Evolutionary conservation across 345 rosid species (phyloP), one percentile per base, ranked within the genome.

Genomic region (Populus ilicifolia): DNA sequence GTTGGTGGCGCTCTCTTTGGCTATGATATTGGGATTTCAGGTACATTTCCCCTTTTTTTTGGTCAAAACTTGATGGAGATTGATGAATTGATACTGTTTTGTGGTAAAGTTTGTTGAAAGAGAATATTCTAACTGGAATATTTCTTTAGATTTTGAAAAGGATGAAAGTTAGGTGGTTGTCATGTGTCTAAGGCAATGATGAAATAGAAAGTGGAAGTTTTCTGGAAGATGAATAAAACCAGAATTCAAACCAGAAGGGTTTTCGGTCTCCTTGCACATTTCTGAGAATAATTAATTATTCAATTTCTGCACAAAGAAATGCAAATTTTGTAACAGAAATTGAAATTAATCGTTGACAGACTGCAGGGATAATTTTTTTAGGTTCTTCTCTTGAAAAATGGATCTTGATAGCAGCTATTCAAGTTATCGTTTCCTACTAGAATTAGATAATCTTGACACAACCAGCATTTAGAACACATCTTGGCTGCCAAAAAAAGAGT

Each of bases 21-120:
- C 41, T 95, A 95, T 83, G 99, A 95, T 81, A 87, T 92, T 78
- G 98, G 98, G 78, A 83, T 95, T 79, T 93, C 99, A 85, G 98
- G 99, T 91, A 67, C 35, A 29, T 3, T 20, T 70, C 63, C 18
- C 4, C 61, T 69, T 29, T 5, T 12, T 39, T 8, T 8, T 16
- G 5, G 11, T 8, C 38, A 36, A 20, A 25, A 21, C 23, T 9
- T 17, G 20, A 36, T 76, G 8, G 10, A 39, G 1, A 50, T 25
- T 8, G 46, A n/a, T 39, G 70, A 67, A 35, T 35, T 18, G 27
- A 61, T 46, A 12, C 17, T 61, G 38, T 3, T 56, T 70, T 33
- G 75, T 35, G 43, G 27, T 39, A 25, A 38, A 25, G 61, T 67
- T 20, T 68, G 63, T 43, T 67, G 59, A 36, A 30, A 36, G 71